Evolutionary conservation across 805 yeast genomes (phyloP).

Genomic region (Pichia phayaonensis): DNA sequence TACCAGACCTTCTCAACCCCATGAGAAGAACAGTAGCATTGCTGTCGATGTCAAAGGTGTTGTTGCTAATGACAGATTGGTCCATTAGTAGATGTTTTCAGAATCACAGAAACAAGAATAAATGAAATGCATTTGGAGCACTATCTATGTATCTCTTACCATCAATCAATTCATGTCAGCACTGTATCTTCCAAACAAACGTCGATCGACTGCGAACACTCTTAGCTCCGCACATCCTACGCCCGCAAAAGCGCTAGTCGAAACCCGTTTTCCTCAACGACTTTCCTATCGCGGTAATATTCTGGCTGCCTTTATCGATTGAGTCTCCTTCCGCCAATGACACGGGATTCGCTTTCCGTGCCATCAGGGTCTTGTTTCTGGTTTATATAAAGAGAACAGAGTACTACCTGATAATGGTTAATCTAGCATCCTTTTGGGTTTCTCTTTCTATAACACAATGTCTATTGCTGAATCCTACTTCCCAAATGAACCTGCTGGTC

Average conservation of each 20-base stretch:
- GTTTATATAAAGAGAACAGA: neutral
- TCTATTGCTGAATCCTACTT: slow-evolving; percentile 25
- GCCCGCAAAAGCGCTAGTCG: neutral
- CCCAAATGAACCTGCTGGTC: slow-evolving; percentile 45
- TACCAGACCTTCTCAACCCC: slow-evolving; percentile 89
- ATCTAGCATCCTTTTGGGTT: neutral
- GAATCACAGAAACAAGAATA: too few species aligned
- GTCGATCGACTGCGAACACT: neutral
- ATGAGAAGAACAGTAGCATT: slow-evolving; percentile 78
- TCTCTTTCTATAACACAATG: slow-evolving; percentile 10
- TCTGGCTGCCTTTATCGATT: neutral
- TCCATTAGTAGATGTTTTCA: neutral
- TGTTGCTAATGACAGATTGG: neutral
- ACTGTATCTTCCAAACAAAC: neutral
- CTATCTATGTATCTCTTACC: too few species aligned
- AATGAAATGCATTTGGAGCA: too few species aligned
- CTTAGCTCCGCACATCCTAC: neutral
- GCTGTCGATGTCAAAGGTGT: slow-evolving; percentile 37
- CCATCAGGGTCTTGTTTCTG: neutral
- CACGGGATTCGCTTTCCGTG: neutral
- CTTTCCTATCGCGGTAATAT: neutral
- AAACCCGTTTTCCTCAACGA: neutral
- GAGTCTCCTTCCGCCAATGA: neutral
- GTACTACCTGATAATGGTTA: neutral
- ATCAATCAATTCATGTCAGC: neutral